Evolutionary conservation across 1,284 basidiomycete genomes (phyloP).

Genomic region (Rugosomyces carneus): DNA sequence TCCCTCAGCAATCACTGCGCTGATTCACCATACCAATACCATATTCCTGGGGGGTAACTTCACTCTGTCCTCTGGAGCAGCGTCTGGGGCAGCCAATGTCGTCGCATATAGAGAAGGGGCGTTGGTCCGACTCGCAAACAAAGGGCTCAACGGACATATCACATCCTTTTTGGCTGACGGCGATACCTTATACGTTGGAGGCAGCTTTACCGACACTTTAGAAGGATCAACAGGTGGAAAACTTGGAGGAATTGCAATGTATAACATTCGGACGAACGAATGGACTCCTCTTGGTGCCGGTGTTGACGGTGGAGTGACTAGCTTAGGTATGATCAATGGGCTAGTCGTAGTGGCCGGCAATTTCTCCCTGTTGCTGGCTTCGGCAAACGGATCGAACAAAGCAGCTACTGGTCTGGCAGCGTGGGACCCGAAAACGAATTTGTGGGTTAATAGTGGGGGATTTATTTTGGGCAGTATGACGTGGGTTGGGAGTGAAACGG

Average conservation of each 20-base stretch:
- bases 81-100: conserved; percentile 64
- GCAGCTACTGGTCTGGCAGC: conserved; percentile 66
- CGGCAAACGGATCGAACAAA: conserved; percentile 31
- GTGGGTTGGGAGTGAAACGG: conserved; percentile 59
- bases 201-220: conserved; percentile 73
- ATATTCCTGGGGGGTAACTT: conserved; percentile 82
- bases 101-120: conserved; percentile 61
- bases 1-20: conserved; percentile 42
- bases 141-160: conserved; percentile 74
- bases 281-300: conserved; percentile 77
- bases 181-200: conserved; percentile 76
- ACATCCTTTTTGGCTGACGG: conserved; percentile 57
- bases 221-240: conserved; percentile 45
- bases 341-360: conserved; percentile 69
- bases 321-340: conserved; percentile 46
- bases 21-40: conserved; percentile 56
- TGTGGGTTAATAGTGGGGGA: conserved; percentile 72
- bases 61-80: conserved; percentile 49
- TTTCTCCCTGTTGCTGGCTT: conserved; percentile 55
- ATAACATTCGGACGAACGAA: conserved; percentile 59
- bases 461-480: conserved; percentile 72
- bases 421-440: conserved; percentile 61
- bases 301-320: conserved; percentile 69
- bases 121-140: conserved; percentile 46
- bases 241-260: conserved; percentile 67